Percentiles rank a stretch among this genome's conserved stretches.
Conservation (phyloP, 495 filamentous ascomycete species). For the Aspergillus asperescens region DNA sequence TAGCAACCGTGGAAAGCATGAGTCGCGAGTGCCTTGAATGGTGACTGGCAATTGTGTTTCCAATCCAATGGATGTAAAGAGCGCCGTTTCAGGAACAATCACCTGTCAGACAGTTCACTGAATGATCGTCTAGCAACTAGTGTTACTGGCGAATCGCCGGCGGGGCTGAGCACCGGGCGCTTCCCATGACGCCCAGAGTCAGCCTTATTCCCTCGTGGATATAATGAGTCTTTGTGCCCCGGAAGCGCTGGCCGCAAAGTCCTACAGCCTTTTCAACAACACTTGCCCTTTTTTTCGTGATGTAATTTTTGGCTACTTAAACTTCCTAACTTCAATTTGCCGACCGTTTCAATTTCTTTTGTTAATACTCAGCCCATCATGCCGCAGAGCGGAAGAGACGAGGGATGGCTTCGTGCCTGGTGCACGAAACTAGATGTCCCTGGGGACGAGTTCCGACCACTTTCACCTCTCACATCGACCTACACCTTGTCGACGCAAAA, state of each 20-base stretch:
- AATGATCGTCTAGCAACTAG: not conserved
- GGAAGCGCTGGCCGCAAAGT: not conserved
- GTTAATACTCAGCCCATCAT: not conserved
- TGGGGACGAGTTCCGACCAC: not conserved
- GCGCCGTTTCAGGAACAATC: not conserved
- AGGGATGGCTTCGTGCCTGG: conserved; percentile 12
- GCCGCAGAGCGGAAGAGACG: conserved; percentile 10
- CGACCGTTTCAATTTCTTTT: not conserved
- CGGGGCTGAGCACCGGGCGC: conserved; percentile 9
- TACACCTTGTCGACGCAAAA: not conserved
- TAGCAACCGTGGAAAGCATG: not conserved
- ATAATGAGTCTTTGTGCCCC: not conserved
- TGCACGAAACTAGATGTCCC: conserved; percentile 3
- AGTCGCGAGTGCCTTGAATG: no score
- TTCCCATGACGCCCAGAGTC: conserved; percentile 4
- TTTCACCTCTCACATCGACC: not conserved
- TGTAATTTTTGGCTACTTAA: not conserved
- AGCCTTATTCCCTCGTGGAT: not conserved
- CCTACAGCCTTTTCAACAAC: not conserved
- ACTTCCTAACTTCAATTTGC: not conserved
- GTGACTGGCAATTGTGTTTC: no score
- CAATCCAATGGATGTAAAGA: no score
- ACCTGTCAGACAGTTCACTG: not conserved
- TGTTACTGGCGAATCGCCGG: conserved; percentile 2
- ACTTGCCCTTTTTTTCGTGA: not conserved